Evolutionary conservation across 148 eudicot species (phyloP), one percentile per base, ranked within the genome.

Genomic region (Suaeda aralocaspica): DNA sequence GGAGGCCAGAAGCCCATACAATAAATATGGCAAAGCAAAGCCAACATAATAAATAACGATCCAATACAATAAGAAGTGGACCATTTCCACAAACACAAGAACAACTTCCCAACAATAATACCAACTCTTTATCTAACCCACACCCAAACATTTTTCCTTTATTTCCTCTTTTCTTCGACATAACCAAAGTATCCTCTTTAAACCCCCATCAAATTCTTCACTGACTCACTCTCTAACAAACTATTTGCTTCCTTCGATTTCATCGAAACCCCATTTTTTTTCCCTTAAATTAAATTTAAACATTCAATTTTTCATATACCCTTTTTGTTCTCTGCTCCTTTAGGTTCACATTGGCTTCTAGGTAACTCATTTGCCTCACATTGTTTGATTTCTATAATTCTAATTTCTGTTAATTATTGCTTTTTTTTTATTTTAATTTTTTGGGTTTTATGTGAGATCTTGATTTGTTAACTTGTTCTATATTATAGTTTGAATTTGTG

Each of bases 41-140:
- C n/a, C n/a, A n/a, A n/a, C n/a, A n/a, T n/a, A n/a, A n/a, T n/a
- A n/a, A n/a, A n/a, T n/a, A n/a, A n/a, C n/a, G n/a, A n/a, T n/a
- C n/a, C n/a, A n/a, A n/a, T n/a, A n/a, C n/a, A n/a, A n/a, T n/a
- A n/a, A n/a, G n/a, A n/a, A n/a, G n/a, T n/a, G n/a, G n/a, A n/a
- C n/a, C n/a, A n/a, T n/a, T n/a, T n/a, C n/a, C n/a, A n/a, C n/a
- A n/a, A n/a, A n/a, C n/a, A n/a, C n/a, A n/a, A n/a, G n/a, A n/a
- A n/a, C n/a, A n/a, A n/a, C n/a, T n/a, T n/a, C n/a, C n/a, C n/a
- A n/a, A n/a, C n/a, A n/a, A n/a, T 36, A 12, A 6, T 56, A 59
- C 55, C 76, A 73, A 56, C 45, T 30, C 26, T 42, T 66, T 12
- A 66, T 22, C 76, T 66, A 73, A 73, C 76, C 65, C 56, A 53